Conservation (phyloP, 305 asterid species). For the Fraxinus velutina region DNA sequence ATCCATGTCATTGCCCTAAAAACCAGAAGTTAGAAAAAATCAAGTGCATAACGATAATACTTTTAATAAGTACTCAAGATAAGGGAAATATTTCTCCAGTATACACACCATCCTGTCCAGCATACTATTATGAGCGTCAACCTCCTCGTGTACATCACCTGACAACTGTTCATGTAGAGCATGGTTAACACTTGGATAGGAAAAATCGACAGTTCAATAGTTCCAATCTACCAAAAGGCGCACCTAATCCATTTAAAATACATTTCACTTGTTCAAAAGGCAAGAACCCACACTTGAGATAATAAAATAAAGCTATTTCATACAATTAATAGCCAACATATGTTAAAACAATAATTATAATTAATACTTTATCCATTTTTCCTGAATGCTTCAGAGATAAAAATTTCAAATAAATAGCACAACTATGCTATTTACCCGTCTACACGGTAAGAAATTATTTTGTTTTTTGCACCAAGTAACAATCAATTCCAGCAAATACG, state of each 20-base stretch:
- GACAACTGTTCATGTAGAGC: slow-evolving; percentile 52
- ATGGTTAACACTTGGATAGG: slow-evolving; percentile 5
- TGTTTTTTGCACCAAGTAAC: not conserved
- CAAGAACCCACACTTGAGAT: not conserved
- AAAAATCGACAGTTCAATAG: not conserved
- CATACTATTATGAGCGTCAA: slow-evolving; percentile 72
- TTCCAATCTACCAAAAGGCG: not conserved
- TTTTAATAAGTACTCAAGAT: slow-evolving; percentile 2
- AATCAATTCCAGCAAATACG: slow-evolving; percentile 10
- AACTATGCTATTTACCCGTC: not conserved
- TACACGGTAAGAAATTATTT: not conserved
- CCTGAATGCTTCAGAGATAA: not conserved
- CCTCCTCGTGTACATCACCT: slow-evolving; percentile 90
- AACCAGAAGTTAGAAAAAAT: slow-evolving; percentile 10
- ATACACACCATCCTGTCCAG: slow-evolving; percentile 81
- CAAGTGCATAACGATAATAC: not conserved
- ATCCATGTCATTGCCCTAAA: slow-evolving; percentile 94
- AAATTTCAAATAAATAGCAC: not conserved
- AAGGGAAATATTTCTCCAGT: not conserved
- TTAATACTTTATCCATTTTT: not conserved
- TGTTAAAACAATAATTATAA: not conserved
- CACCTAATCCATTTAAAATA: not conserved
- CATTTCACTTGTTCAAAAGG: not conserved
- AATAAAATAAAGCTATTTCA: not conserved
- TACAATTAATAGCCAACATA: not conserved